Base-by-base conservation (phyloP, 2,329 filamentous ascomycete genomes). In the Ustulina deusta region DNA sequence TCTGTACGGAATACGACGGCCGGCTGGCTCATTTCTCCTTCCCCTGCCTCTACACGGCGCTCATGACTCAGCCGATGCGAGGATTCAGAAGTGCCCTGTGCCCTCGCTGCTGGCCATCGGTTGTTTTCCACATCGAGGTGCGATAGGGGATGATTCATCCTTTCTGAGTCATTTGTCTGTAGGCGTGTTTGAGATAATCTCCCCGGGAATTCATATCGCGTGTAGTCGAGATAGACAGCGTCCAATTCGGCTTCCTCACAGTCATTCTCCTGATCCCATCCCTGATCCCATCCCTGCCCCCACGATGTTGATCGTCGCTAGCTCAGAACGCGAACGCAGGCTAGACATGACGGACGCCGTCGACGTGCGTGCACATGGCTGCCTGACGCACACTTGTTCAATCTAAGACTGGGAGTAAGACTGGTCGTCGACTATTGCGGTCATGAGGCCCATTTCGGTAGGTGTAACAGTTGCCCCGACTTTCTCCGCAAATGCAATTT, bases 81-180 rank as follows among this genome's bases (percentile, higher is more conserved):
- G 32, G 36, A n/a, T 25, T 38, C 29, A 38, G 32, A 27, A 62
- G 27, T 22, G 13, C 40, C 27, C 38, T 38, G 36, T 29, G 13
- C 40, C 27, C 38, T 38, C 38, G 22, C 58, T 61, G 32, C 51
- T 36, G 38, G 17, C 32, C n/a, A 22, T 48, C 11, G n/a, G 46
- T 29, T 13, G 20, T 32, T 40, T 40, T 34, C 32, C 15, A 42
- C 6, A 29, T 38, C 6, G 36, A 36, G 34, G 44, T 44, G 44
- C 22, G 17, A 46, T 11, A 11, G 17, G 17, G 7, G 54, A 60
- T 63, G 60, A 60, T 67, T 60, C 65, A 60, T 55, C 6, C 11
- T 17, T 34, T 40, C 44, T 63, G 65, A 68, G 65, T 68, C 65
- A 68, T 57, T 49, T 57, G 54, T n/a, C 17, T 11, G 17, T 13